phyloP scores from a whole-genome alignment of 306 rosid genomes.

The Rosa lucieae region DNA sequence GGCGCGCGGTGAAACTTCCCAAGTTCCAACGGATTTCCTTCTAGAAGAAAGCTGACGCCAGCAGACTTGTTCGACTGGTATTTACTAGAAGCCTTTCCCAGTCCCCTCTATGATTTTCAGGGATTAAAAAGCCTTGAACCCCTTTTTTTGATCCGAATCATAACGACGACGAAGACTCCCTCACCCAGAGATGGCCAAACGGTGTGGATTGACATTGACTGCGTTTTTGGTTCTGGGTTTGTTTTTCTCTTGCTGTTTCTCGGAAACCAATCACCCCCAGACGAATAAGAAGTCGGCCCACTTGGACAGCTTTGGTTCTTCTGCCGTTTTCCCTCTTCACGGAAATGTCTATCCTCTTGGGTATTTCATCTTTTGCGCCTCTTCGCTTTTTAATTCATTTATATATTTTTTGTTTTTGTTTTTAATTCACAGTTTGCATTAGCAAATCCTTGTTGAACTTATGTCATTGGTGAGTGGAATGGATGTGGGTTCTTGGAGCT shows the following conservation, averaged over 20 bases:
- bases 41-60: not conserved
- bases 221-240: conserved; percentile 30
- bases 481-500: not conserved
- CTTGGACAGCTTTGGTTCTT: conserved; percentile 15
- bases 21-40: not conserved
- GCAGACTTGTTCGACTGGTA: not conserved
- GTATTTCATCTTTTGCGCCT: conserved; percentile 29
- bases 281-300: not conserved
- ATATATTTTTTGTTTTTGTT: not conserved
- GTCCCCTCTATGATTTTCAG: no score
- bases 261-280: conserved; percentile 31
- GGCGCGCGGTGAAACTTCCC: not conserved
- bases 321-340: conserved; percentile 40
- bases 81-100: no score
- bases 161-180: no score
- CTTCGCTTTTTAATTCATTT: not conserved
- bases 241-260: conserved; percentile 32
- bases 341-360: conserved; percentile 87
- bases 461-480: not conserved
- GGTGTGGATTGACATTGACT: conserved; percentile 2
- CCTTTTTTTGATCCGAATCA: not conserved
- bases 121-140: not conserved
- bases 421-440: not conserved
- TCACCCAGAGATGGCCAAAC: not conserved
- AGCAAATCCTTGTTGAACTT: not conserved